Conservation (phyloP, 768 basidiomycete species). For the Termitomyces sp. region DNA sequence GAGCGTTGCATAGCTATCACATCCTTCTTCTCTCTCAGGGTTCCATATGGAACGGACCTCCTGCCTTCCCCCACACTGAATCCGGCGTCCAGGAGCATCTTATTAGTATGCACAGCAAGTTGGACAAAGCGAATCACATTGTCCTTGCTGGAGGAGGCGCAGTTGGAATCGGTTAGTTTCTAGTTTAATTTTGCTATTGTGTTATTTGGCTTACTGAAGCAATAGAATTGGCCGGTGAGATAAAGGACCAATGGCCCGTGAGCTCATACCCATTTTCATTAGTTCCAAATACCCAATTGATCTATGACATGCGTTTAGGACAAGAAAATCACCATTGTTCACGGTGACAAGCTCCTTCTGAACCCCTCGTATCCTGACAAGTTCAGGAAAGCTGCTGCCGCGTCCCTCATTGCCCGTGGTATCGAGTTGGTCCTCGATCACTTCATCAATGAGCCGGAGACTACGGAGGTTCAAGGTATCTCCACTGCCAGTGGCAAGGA, state of each 20-base stretch:
- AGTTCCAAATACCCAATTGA: background rate
- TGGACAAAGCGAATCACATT: slow-evolving; percentile 37
- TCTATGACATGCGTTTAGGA: slow-evolving; percentile 28
- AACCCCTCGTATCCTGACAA: slow-evolving; percentile 53
- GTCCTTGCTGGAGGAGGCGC: slow-evolving; percentile 58
- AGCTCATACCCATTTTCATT: slow-evolving; percentile 16
- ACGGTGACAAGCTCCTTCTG: slow-evolving; percentile 47
- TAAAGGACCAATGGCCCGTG: slow-evolving; percentile 39
- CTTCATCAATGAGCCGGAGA: slow-evolving; percentile 43
- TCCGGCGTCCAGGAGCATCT: slow-evolving; percentile 26
- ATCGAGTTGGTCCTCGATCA: slow-evolving; percentile 53
- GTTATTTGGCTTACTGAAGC: background rate
- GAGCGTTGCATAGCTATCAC: slow-evolving; percentile 33
- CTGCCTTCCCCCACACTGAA: slow-evolving; percentile 39
- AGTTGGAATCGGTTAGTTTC: slow-evolving; percentile 43
- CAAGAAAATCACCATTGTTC: slow-evolving; percentile 62
- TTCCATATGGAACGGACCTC: slow-evolving; percentile 46
- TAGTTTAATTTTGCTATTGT: background rate
- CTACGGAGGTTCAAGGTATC: slow-evolving; percentile 37
- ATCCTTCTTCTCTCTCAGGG: slow-evolving; percentile 63
- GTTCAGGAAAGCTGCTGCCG: slow-evolving; percentile 45
- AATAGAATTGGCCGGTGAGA: slow-evolving; percentile 40
- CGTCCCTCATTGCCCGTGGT: slow-evolving; percentile 38
- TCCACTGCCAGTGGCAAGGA: slow-evolving; percentile 48
- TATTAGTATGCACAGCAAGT: slow-evolving; percentile 26